phyloP scores from a whole-genome alignment of 2,329 filamentous ascomycete genomes.

The Diaporthe eres region DNA sequence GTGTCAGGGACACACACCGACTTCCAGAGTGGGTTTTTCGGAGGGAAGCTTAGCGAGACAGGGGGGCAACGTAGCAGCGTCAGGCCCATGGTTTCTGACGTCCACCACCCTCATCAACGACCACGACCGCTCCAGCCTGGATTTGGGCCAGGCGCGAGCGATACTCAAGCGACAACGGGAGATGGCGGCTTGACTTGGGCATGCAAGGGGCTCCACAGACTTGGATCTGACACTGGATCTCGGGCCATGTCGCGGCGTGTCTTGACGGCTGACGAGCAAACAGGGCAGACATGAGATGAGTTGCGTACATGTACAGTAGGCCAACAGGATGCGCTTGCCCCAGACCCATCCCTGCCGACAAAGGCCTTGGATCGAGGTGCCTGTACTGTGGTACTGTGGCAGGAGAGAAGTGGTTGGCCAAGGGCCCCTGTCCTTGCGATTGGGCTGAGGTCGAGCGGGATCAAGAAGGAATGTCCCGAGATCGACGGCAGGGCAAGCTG shows the following conservation, averaged over 20 bases:
- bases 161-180: background rate
- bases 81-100: slow-evolving; percentile 10
- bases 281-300: background rate
- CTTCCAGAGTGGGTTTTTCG: slow-evolving; percentile 31
- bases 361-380: slow-evolving; percentile 1
- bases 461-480: slow-evolving; percentile 34
- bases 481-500: slow-evolving; percentile 38
- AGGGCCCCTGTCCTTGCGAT: slow-evolving; percentile 36
- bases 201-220: background rate
- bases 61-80: slow-evolving; percentile 19
- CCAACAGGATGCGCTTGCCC: slow-evolving; percentile 1
- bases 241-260: slow-evolving; percentile 19
- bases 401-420: background rate
- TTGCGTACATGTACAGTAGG: background rate
- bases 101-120: background rate
- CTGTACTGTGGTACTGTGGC: slow-evolving; percentile 23
- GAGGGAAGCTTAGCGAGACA: slow-evolving; percentile 29
- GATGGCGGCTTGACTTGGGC: background rate
- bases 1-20: slow-evolving; percentile 36
- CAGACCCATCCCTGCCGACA: slow-evolving; percentile 26
- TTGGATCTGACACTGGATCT: slow-evolving; percentile 14
- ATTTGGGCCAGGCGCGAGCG: background rate
- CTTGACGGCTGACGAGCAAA: background rate
- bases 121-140: background rate
- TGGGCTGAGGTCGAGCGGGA: slow-evolving; percentile 36